phyloP scores from a whole-genome alignment of 768 basidiomycete species.

The Tricholoma flavovirens region DNA sequence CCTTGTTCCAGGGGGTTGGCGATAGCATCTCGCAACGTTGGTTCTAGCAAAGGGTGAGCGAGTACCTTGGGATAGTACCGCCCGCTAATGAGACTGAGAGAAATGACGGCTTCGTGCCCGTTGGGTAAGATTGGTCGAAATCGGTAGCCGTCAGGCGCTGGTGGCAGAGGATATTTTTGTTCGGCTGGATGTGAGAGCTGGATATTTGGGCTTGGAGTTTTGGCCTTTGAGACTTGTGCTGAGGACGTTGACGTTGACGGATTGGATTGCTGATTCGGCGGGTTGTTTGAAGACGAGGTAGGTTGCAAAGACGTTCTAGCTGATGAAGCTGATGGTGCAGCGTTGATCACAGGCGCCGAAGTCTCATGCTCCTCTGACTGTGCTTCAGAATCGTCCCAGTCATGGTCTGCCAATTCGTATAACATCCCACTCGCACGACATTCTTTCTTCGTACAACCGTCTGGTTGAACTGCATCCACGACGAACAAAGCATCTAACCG shows the following conservation, averaged over 20 bases:
- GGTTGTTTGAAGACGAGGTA: background rate
- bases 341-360: background rate
- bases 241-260: slow-evolving; percentile 3
- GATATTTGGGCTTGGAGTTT: slow-evolving; percentile 8
- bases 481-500: slow-evolving; percentile 59
- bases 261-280: slow-evolving; percentile 22
- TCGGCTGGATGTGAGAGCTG: slow-evolving; percentile 19
- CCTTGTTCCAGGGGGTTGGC: slow-evolving; percentile 25
- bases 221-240: slow-evolving; percentile 2
- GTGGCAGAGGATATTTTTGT: slow-evolving; percentile 42
- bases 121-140: slow-evolving; percentile 63
- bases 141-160: slow-evolving; percentile 59
- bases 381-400: slow-evolving; percentile 46
- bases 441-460: slow-evolving; percentile 46
- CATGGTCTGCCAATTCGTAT: slow-evolving; percentile 73
- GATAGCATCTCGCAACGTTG: slow-evolving; percentile 34
- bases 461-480: slow-evolving; percentile 42
- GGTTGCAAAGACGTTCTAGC: background rate
- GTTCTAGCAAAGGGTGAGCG: slow-evolving; percentile 52
- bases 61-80: slow-evolving; percentile 77
- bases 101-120: slow-evolving; percentile 60
- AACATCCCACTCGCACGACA: slow-evolving; percentile 68
- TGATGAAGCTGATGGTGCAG: background rate
- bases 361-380: background rate
- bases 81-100: slow-evolving; percentile 66